Conservation (phyloP, 2,329 filamentous ascomycete species). For the Fusarium sublunatum region DNA sequence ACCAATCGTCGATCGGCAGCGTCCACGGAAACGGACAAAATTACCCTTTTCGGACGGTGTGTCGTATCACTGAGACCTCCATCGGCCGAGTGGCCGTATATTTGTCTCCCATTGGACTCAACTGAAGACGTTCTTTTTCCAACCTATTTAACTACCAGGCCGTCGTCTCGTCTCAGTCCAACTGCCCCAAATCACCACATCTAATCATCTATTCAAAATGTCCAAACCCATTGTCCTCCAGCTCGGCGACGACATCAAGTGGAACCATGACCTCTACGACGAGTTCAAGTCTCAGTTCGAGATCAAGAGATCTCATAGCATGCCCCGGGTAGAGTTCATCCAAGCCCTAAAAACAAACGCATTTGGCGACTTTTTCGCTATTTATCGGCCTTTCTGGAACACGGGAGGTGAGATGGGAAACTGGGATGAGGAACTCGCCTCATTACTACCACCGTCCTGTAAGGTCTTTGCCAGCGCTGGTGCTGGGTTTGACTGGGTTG, state of each 20-base stretch:
- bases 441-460: constrained; percentile 36
- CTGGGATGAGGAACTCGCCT: constrained; percentile 45
- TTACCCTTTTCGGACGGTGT: constrained; percentile 21
- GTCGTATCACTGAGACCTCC: constrained; percentile 26
- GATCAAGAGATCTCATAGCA: constrained; percentile 44
- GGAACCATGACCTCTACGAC: constrained; percentile 44
- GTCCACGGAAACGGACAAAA: constrained; percentile 2
- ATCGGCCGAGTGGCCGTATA: constrained; percentile 38
- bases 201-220: constrained; percentile 18
- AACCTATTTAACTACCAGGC: background rate
- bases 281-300: constrained; percentile 42
- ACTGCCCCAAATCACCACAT: background rate
- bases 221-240: constrained; percentile 45
- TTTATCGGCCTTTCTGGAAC: constrained; percentile 46
- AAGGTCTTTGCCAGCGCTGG: constrained; percentile 45
- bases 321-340: constrained; percentile 43
- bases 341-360: constrained; percentile 39
- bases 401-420: constrained; percentile 46
- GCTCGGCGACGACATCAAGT: constrained; percentile 45
- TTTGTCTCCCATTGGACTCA: constrained; percentile 11
- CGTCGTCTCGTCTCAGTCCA: background rate
- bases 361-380: constrained; percentile 43
- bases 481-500: constrained; percentile 46
- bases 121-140: background rate
- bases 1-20: constrained; percentile 6